Evolutionary conservation across 1,139 yeast species (phyloP).

Genomic region (Lodderomyces pseudojiufengensis): DNA sequence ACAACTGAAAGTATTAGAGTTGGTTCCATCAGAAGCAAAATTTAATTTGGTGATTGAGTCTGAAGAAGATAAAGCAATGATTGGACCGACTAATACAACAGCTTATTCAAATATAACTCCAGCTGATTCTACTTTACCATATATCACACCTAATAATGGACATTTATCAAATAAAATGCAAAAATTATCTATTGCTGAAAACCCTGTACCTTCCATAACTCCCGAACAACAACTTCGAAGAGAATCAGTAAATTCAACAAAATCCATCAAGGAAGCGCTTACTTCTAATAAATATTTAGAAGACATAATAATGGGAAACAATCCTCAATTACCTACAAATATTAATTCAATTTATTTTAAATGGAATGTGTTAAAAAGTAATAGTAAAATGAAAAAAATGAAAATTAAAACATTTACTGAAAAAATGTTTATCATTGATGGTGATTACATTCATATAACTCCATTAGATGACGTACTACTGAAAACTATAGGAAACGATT

Average conservation of each 20-base stretch:
- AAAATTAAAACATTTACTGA: slow-evolving; percentile 57
- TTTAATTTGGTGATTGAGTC: slow-evolving; percentile 8
- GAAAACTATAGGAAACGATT: slow-evolving; percentile 35
- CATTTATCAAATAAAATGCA: slow-evolving; percentile 22
- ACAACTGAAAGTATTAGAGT: slow-evolving; percentile 20
- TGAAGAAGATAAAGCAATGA: slow-evolving; percentile 7
- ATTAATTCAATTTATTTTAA: slow-evolving; percentile 43
- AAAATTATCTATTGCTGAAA: slow-evolving; percentile 6
- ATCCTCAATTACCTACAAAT: slow-evolving; percentile 33
- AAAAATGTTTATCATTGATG: slow-evolving; percentile 82
- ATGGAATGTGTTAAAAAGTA: slow-evolving; percentile 84
- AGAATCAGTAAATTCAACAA: slow-evolving; percentile 6
- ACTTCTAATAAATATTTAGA: slow-evolving; percentile 30
- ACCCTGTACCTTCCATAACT: slow-evolving; percentile 4
- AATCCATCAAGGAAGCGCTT: slow-evolving; percentile 8
- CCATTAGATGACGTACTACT: slow-evolving; percentile 60
- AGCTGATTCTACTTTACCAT: slow-evolving; percentile 22
- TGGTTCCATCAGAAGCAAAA: slow-evolving; percentile 18
- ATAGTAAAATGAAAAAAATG: slow-evolving; percentile 76
- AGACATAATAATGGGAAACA: slow-evolving; percentile 33
- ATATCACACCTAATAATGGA: slow-evolving; percentile 26
- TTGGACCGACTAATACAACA: slow-evolving; percentile 6
- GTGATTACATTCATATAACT: slow-evolving; percentile 85
- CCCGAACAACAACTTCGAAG: neutral
- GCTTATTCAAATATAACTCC: slow-evolving; percentile 25